Base-by-base conservation (phyloP, 2,329 filamentous ascomycete genomes). In the Aspergillus vadensis region DNA sequence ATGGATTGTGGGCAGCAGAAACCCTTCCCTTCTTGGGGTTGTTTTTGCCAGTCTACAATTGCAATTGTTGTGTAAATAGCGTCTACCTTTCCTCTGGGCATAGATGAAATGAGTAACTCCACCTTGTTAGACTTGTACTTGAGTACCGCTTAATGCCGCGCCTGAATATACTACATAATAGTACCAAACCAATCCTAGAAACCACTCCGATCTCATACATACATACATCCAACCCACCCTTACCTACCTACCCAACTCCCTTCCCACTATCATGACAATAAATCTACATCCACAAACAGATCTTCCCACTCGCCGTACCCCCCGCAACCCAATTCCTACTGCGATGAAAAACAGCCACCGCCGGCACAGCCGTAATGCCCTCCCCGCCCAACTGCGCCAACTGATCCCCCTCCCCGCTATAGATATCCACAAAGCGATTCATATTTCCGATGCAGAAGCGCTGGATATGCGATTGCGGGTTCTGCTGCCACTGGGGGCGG, bases 361-460 rank as follows among this genome's bases (percentile, higher is more conserved):
- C 91, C 2, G 95, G 95, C 4, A 99, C 95, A 6, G 95, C 95
- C 0, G 92, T 97, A 67, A 99, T 96, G 12, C 90, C 91, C 0
- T 96, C 92, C 0, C 92, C 92, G 1, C 89, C 92, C 4, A 99
- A 79, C 75, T 98, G 94, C 0, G 91, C 94, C 4, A 98, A 78
- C 74, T 98, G 94, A 69, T 92, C 88, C 0, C 95, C 95, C 52
- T 90, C 85, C 0, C 87, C 84, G 0, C 89, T 90, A 74, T 90
- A 99, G 0, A 99, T 85, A 71, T 99, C 95, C 1, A 98, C 91
- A 69, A 97, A 98, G 1, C 95, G 87, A 72, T 96, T 97, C 95
- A 98, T 98, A 68, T 98, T 99, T 1, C 91, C 95, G 59, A 99
- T 94, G 23, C 87, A 91, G 69, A 99, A 92, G 63, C 94, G 92